Base-by-base conservation (phyloP, 164 flowering plant genomes). In the Pachysandra terminalis region DNA sequence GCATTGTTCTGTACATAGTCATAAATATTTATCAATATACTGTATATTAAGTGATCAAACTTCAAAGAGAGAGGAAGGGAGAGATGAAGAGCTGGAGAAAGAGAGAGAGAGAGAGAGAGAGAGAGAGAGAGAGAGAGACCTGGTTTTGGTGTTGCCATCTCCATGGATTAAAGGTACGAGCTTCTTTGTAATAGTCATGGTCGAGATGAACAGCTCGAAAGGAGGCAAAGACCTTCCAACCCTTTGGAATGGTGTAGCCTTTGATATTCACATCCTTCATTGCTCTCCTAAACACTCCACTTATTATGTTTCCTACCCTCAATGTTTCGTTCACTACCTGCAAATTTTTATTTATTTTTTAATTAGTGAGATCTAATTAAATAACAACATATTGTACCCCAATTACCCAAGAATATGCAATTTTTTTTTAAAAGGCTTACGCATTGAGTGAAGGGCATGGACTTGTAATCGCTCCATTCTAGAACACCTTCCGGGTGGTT, bases 371-470 rank as follows among this genome's bases (percentile, higher is more conserved):
- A n/a, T n/a, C n/a, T n/a, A n/a, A n/a, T n/a, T n/a, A n/a, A n/a
- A n/a, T n/a, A n/a, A n/a, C n/a, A n/a, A n/a, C n/a, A n/a, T n/a
- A n/a, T n/a, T n/a, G n/a, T n/a, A n/a, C n/a, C n/a, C n/a, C n/a
- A n/a, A n/a, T n/a, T n/a, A n/a, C n/a, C n/a, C n/a, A n/a, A n/a
- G n/a, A n/a, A n/a, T n/a, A n/a, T n/a, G n/a, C n/a, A n/a, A n/a
- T n/a, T n/a, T n/a, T n/a, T n/a, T n/a, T n/a, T n/a, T n/a, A n/a
- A n/a, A n/a, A n/a, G n/a, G n/a, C 97, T 73, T 83, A 95, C 99
- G 60, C 97, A 95, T 80, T 89, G 97, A 35, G 99, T 93, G 81
- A 96, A 96, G 10, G 89, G 85, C 97, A 90, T 90, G 7, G 99
- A 86, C 67, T 93, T 93, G 75, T 88, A 93, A 73, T 96, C 98